A percentile compares a stretch with the other conserved stretches of the same genome.
These are phyloP conservation scores for Fraxinus pennsylvanica DNA, from an alignment of 257 asterid genomes.

Conservation along the genomic window DNA sequence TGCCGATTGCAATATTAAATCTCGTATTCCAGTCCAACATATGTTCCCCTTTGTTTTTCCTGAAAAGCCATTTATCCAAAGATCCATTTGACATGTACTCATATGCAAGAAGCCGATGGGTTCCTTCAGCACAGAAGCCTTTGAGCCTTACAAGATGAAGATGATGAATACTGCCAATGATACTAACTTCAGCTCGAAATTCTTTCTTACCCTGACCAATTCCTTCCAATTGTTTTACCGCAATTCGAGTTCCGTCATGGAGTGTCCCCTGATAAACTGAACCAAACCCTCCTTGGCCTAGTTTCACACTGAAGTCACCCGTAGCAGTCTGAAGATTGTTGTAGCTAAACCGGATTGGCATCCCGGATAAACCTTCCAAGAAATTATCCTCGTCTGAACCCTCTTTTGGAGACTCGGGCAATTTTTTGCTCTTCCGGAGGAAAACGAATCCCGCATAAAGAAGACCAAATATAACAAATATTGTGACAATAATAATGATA, in stretches of 20 bases:
- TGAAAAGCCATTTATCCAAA: constrained; percentile 85
- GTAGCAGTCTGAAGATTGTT: constrained; percentile 79
- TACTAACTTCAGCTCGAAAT: constrained; percentile 92
- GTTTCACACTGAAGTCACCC: constrained; percentile 58
- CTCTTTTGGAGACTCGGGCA: constrained; percentile 47
- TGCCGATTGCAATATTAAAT: constrained; percentile 66
- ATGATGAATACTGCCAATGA: constrained; percentile 96
- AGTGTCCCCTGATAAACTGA: constrained; percentile 90
- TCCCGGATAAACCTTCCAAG: constrained; percentile 73
- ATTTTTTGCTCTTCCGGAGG: constrained; percentile 46
- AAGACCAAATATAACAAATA: constrained; percentile 49
- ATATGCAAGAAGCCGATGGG: constrained; percentile 82
- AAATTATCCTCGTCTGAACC: constrained; percentile 87
- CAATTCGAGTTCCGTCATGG: constrained; percentile 67
- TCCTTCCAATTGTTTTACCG: constrained; percentile 91
- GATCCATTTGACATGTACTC: constrained; percentile 93
- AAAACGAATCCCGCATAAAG: constrained; percentile 43
- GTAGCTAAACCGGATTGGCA: constrained; percentile 89
- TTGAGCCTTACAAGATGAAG: constrained; percentile 75
- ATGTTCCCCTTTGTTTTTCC: constrained; percentile 53
- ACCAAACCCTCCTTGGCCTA: constrained; percentile 98
- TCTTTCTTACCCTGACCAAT: constrained; percentile 97
- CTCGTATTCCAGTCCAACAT: constrained; percentile 80
- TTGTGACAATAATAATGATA: constrained; percentile 49
- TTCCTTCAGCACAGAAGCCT: constrained; percentile 91